Percentiles rank a stretch among this genome's conserved stretches.
phyloP scores from a whole-genome alignment of 257 asterid genomes.

The Solanum tarapatanum region DNA sequence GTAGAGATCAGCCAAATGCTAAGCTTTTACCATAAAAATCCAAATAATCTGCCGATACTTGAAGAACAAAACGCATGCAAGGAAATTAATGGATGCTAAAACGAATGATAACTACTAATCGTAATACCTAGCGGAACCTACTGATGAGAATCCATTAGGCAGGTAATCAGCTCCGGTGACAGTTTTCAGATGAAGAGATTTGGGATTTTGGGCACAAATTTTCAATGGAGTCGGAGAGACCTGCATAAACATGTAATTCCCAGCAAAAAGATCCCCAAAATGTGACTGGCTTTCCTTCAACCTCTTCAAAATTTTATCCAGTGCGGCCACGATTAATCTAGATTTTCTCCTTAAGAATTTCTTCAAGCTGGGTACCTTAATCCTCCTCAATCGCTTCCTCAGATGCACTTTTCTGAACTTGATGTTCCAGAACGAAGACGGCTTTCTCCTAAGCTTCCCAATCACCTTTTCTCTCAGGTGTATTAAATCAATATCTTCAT shows the following conservation, averaged over 20 bases:
- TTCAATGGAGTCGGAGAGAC: conserved; percentile 65
- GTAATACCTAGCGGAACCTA: neutral
- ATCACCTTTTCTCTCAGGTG: conserved; percentile 20
- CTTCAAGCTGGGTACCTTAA: conserved; percentile 37
- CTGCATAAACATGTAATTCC: conserved; percentile 82
- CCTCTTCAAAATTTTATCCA: conserved; percentile 42
- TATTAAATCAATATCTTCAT: neutral
- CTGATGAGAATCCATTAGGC: neutral
- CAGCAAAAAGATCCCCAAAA: conserved; percentile 77
- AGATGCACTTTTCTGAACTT: conserved; percentile 22
- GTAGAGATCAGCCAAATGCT: neutral
- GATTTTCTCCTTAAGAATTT: conserved; percentile 34
- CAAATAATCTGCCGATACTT: neutral
- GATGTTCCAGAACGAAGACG: neutral
- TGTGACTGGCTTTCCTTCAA: conserved; percentile 69
- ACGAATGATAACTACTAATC: neutral
- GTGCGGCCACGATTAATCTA: conserved; percentile 27
- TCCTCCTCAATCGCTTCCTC: conserved; percentile 17
- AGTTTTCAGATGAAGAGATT: neutral
- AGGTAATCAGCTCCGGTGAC: neutral
- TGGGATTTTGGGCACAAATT: neutral
- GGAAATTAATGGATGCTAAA: neutral
- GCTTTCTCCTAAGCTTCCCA: conserved; percentile 17
- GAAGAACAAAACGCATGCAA: neutral
- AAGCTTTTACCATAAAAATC: neutral